Evolutionary conservation across 768 basidiomycete genomes (phyloP).

Genomic region (Panaeolus cyanescens): DNA sequence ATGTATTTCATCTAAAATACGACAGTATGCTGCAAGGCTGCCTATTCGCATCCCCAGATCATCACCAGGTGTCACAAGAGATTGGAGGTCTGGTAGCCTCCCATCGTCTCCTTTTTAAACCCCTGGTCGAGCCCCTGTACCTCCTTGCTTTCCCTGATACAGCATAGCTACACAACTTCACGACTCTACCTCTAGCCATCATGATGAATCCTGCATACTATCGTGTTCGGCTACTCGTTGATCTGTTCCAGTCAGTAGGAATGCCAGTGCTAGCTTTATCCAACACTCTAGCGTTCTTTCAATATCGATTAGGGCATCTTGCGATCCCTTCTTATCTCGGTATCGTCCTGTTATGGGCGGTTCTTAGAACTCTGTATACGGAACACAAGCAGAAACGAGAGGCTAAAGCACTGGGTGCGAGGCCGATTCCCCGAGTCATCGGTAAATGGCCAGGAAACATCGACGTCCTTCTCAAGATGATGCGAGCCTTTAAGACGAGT

Average conservation of each 20-base stretch:
- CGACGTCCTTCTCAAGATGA: conserved; percentile 62
- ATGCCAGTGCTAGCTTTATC: conserved; percentile 43
- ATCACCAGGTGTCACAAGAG: background rate
- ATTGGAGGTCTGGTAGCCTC: background rate
- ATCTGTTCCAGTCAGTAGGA: conserved; percentile 42
- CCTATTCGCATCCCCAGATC: background rate
- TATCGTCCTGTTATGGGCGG: conserved; percentile 44
- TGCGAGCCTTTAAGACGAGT: conserved; percentile 53
- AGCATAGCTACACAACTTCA: background rate
- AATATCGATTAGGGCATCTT: conserved; percentile 33
- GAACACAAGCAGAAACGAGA: conserved; percentile 41
- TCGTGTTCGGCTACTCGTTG: conserved; percentile 50
- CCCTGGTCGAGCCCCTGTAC: background rate
- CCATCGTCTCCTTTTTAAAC: background rate
- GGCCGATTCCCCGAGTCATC: conserved; percentile 54
- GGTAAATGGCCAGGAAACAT: conserved; percentile 83
- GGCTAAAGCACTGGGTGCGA: conserved; percentile 50
- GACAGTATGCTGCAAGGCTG: background rate
- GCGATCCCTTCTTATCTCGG: conserved; percentile 37
- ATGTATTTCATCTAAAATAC: background rate
- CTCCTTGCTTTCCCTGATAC: background rate
- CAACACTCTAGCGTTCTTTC: conserved; percentile 25
- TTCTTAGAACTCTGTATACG: conserved; percentile 33
- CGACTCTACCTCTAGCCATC: background rate
- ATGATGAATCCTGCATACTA: conserved; percentile 46